Evolutionary conservation across 441 rosid species (phyloP).

Genomic region (Bruguiera hainesii): DNA sequence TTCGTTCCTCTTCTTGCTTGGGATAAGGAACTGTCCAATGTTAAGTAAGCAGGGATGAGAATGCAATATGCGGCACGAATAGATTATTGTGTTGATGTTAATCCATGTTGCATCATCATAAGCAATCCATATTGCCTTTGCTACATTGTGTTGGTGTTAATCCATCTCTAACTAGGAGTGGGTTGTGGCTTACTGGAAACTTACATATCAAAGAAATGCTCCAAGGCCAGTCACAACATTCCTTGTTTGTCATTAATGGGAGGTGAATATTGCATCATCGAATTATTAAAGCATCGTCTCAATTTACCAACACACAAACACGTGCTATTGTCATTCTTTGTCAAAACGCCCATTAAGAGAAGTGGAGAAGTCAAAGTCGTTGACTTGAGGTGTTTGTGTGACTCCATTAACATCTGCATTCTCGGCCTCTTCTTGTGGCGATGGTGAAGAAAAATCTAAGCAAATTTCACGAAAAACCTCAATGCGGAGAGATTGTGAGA

Average conservation of each 20-base stretch:
- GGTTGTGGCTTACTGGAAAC: background rate
- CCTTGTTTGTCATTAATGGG: background rate
- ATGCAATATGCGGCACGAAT: background rate
- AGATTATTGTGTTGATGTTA: background rate
- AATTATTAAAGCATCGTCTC: background rate
- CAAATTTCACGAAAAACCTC: conserved; percentile 55
- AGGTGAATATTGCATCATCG: background rate
- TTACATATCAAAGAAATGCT: background rate
- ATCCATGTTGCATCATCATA: background rate
- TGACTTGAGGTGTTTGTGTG: conserved; percentile 18
- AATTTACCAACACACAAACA: background rate
- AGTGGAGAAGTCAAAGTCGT: conserved; percentile 25
- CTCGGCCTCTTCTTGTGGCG: conserved; percentile 24
- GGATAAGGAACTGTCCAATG: background rate
- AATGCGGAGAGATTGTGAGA: conserved; percentile 75
- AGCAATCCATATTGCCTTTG: background rate
- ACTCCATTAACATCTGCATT: conserved; percentile 15
- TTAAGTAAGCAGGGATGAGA: no score
- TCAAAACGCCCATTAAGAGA: conserved; percentile 31
- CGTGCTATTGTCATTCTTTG: conserved; percentile 19
- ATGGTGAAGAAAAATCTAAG: conserved; percentile 80
- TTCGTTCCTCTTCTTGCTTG: background rate
- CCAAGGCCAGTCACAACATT: background rate
- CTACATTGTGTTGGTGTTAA: background rate
- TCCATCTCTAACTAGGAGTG: no score